A percentile compares a stretch with the other conserved stretches of the same genome.
Evolutionary conservation across 2,329 filamentous ascomycete genomes (phyloP).

Genomic region (Phialemoniopsis sp.): DNA sequence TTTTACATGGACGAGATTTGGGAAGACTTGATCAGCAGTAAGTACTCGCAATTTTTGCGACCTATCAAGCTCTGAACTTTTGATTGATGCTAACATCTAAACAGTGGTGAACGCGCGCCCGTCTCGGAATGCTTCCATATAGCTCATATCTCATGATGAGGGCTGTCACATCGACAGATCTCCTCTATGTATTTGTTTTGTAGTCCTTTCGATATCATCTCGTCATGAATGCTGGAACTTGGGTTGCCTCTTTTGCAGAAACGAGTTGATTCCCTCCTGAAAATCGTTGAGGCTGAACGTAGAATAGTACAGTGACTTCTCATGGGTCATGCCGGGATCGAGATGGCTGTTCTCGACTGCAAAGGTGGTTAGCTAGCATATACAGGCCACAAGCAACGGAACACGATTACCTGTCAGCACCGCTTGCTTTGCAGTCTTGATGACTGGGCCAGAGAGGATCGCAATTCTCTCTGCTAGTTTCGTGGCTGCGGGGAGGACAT

Average conservation of each 20-base stretch:
- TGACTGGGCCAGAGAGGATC: conserved; percentile 30
- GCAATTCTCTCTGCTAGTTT: conserved; percentile 32
- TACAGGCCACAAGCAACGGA: no score
- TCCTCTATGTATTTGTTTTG: no score
- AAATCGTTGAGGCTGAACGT: conserved; percentile 32
- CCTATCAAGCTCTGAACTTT: no score
- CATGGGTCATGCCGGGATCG: conserved; percentile 28
- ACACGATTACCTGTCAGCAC: conserved; percentile 30
- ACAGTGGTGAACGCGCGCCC: no score
- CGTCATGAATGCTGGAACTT: conserved; percentile 10
- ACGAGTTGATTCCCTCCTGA: conserved; percentile 33
- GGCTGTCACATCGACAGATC: no score
- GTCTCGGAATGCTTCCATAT: no score
- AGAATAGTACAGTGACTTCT: conserved; percentile 29
- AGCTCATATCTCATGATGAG: no score
- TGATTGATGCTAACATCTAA: no score
- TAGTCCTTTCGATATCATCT: no score
- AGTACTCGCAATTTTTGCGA: no score
- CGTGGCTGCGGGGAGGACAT: conserved; percentile 30
- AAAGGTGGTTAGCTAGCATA: conserved; percentile 8
- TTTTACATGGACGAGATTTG: no score
- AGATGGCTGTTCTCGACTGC: conserved; percentile 36
- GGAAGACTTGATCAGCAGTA: no score
- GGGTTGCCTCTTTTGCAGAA: conserved; percentile 30
- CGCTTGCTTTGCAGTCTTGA: conserved; percentile 37